Evolutionary conservation across 1,139 yeast species (phyloP).

Genomic region (Pichia sorboxylosa): DNA sequence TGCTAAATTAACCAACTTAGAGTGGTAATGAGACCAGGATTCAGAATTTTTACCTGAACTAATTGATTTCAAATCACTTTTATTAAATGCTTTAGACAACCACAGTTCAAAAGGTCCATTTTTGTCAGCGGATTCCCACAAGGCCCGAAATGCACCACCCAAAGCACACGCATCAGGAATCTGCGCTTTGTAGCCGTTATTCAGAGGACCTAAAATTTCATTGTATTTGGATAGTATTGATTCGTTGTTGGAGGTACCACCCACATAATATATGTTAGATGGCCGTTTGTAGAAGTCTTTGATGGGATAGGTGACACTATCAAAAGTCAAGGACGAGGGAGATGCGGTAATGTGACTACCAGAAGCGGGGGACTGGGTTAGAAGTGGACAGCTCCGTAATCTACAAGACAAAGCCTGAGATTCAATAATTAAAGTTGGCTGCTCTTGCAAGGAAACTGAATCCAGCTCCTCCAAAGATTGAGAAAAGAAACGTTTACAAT

Average conservation of each 20-base stretch:
- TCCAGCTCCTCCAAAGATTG: no score
- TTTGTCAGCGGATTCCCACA: constrained; percentile 31
- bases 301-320: constrained; percentile 35
- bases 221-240: constrained; percentile 63
- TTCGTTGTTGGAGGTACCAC: constrained; percentile 71
- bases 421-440: constrained; percentile 70
- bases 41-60: no score
- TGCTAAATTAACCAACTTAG: no score
- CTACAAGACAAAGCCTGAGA: constrained; percentile 82
- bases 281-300: constrained; percentile 46
- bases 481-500: constrained; percentile 42
- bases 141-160: constrained; percentile 88
- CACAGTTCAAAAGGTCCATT: constrained; percentile 29
- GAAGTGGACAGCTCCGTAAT: constrained; percentile 66
- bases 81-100: constrained; percentile 17
- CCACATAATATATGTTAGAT: constrained; percentile 65
- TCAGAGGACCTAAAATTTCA: constrained; percentile 49
- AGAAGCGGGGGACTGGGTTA: constrained; percentile 28
- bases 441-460: constrained; percentile 37
- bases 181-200: constrained; percentile 63
- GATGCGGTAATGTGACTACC: constrained; percentile 21
- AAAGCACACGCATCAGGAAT: constrained; percentile 86
- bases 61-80: no score
- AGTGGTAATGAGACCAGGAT: no score
- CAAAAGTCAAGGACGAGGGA: constrained; percentile 31